Evolutionary conservation across 2,329 filamentous ascomycete genomes (phyloP), one percentile per base, ranked within the genome.

Genomic region (Scleromitrula shiraiana): DNA sequence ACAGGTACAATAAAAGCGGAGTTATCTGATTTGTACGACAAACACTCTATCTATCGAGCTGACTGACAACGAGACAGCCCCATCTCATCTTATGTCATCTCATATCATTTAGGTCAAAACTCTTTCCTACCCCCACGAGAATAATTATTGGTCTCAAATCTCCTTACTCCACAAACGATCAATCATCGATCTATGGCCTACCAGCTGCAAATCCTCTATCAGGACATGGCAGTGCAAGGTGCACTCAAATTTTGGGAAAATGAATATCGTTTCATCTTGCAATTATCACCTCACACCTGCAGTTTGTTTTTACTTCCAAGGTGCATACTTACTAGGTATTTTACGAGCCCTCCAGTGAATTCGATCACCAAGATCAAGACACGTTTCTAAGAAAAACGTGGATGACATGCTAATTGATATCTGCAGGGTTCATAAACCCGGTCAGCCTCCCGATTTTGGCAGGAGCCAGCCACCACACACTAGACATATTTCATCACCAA

Each of bases 11-110:
- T 23, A 8, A 24, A 27, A 12, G 37, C 27, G 45, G 27, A 47
- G 8, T 47, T 41, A 15, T 41, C 14, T 41, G 7, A 41, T 36
- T 41, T 20, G 45, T 15, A 47, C 12, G 35, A 7, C 19, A 36
- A 26, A 5, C n/a, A n/a, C n/a, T 20, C 29, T 14, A 15, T 19
- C 15, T 15, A 36, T 22, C 24, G 14, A 29, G 29, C 45, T 47
- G 37, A 35, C 15, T 41, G 8, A n/a, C n/a, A n/a, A n/a, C n/a
- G n/a, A 10, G n/a, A n/a, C 10, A 17, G 26, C 36, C 14, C 15
- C 22, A 40, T 46, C 41, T 36, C 23, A 46, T 39, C 29, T 36
- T 15, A 42, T 39, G 37, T 23, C 43, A 39, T 46, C 26, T 46
- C 10, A 33, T 46, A 26, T 47, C 27, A 46, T 36, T 17, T 7